Conservation (phyloP, 192 early-diverging fungal species). For the Entomortierella chlamydospora region DNA sequence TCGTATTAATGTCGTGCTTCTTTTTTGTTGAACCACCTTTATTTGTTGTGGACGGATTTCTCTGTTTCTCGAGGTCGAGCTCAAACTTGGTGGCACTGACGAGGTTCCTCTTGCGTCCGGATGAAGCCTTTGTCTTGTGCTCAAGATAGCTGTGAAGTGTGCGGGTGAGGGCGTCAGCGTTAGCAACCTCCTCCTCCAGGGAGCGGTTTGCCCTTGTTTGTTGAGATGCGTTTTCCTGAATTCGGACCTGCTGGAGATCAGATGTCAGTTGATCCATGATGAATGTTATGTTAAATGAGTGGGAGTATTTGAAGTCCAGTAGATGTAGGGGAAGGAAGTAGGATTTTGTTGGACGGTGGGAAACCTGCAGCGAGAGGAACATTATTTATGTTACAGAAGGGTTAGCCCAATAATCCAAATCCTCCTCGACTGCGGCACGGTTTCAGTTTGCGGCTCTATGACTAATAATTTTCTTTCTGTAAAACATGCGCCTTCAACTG, state of each 20-base stretch:
- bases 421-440: too few relatives aligned
- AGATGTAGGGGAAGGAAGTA: too few relatives aligned
- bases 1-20: background rate
- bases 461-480: too few relatives aligned
- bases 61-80: conserved; percentile 13
- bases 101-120: conserved; percentile 21
- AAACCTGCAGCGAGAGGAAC: too few relatives aligned
- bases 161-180: conserved; percentile 30
- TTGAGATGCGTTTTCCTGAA: background rate
- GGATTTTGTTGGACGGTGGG: too few relatives aligned
- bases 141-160: conserved; percentile 16
- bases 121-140: conserved; percentile 7
- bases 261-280: conserved; percentile 1
- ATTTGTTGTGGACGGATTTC: background rate
- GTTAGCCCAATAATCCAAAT: too few relatives aligned
- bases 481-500: too few relatives aligned
- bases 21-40: background rate
- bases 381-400: too few relatives aligned
- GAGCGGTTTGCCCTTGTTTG: background rate
- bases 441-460: too few relatives aligned
- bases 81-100: conserved; percentile 33
- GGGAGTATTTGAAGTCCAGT: too few relatives aligned
- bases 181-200: conserved; percentile 10
- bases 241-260: conserved; percentile 9
- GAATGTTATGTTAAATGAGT: too few relatives aligned